phyloP scores from a whole-genome alignment of 345 rosid species.

The Leavenworthia alabamica region DNA sequence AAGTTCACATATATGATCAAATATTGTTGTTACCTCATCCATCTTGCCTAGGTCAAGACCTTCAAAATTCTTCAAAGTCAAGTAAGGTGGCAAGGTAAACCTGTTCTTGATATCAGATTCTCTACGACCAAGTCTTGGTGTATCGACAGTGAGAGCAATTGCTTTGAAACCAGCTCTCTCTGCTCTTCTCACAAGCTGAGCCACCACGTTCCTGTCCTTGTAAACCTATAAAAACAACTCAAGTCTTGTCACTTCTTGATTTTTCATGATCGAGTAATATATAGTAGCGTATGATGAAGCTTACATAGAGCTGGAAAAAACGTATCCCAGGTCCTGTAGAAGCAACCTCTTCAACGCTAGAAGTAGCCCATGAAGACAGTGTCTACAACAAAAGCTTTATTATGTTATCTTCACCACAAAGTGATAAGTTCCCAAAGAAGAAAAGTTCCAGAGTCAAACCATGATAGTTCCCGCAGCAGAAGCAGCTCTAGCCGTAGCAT shows the following conservation, averaged over 20 bases:
- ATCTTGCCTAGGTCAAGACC: conserved; percentile 81
- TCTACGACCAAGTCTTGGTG: conserved; percentile 77
- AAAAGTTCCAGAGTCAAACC: conserved; percentile 32
- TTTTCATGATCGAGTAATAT: not conserved
- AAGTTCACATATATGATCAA: not conserved
- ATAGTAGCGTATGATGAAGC: conserved; percentile 21
- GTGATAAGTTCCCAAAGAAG: not conserved
- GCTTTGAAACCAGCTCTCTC: conserved; percentile 85
- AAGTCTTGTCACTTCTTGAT: not conserved
- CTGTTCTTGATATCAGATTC: conserved; percentile 55
- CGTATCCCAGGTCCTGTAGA: conserved; percentile 81
- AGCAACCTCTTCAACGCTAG: conserved; percentile 84
- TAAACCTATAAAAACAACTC: conserved; percentile 39
- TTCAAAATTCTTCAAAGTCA: conserved; percentile 84
- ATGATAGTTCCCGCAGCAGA: conserved; percentile 71
- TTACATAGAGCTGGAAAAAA: conserved; percentile 79
- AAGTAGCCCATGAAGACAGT: conserved; percentile 76
- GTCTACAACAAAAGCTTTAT: conserved; percentile 38
- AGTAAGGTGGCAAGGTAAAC: conserved; percentile 61
- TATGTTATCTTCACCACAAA: not conserved
- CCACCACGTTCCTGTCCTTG: conserved; percentile 66
- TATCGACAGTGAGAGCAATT: conserved; percentile 81
- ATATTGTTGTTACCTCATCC: conserved; percentile 42
- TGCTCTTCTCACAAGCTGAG: conserved; percentile 74
- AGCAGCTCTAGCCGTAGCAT: conserved; percentile 76